phyloP scores from a whole-genome alignment of 163 green algal genomes.

The Volvox carteri region DNA sequence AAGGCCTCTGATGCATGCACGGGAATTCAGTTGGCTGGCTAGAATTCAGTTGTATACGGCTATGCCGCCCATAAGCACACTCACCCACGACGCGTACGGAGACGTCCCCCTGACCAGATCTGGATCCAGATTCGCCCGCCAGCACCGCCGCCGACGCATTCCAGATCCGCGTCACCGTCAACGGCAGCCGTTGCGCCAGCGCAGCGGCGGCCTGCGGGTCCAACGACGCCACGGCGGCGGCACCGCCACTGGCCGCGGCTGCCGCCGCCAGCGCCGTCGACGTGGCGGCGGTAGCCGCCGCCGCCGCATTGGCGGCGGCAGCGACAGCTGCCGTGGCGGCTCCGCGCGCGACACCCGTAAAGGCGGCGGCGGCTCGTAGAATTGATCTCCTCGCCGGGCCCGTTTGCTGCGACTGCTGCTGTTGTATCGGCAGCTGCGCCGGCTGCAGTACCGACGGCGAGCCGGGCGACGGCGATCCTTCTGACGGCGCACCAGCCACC shows the following conservation, averaged over 20 bases:
- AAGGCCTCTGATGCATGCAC: too few species aligned
- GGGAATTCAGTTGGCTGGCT: too few species aligned
- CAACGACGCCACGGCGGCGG: background rate
- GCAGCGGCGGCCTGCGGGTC: constrained; percentile 32
- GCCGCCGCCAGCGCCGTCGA: constrained; percentile 30
- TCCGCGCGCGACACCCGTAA: constrained; percentile 35
- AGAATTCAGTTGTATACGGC: too few species aligned
- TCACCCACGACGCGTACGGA: constrained; percentile 46
- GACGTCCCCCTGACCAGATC: background rate
- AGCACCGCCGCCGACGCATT: background rate
- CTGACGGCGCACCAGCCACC: too few species aligned
- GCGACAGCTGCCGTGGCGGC: constrained; percentile 48
- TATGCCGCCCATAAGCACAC: too few species aligned
- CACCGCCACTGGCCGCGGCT: background rate
- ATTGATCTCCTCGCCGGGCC: constrained; percentile 4
- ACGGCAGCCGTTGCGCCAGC: constrained; percentile 43
- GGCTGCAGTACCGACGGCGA: background rate
- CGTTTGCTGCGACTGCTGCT: constrained; percentile 46
- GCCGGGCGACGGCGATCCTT: background rate
- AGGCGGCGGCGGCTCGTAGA: constrained; percentile 45
- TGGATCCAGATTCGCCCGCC: background rate
- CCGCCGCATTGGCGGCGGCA: constrained; percentile 38
- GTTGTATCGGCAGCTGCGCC: background rate
- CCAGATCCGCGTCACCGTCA: constrained; percentile 27
- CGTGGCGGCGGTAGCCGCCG: constrained; percentile 24